Percentiles rank a stretch among this genome's conserved stretches.
Evolutionary conservation across 345 rosid species (phyloP).

Genomic region (Cardamine chenopodiifolia): DNA sequence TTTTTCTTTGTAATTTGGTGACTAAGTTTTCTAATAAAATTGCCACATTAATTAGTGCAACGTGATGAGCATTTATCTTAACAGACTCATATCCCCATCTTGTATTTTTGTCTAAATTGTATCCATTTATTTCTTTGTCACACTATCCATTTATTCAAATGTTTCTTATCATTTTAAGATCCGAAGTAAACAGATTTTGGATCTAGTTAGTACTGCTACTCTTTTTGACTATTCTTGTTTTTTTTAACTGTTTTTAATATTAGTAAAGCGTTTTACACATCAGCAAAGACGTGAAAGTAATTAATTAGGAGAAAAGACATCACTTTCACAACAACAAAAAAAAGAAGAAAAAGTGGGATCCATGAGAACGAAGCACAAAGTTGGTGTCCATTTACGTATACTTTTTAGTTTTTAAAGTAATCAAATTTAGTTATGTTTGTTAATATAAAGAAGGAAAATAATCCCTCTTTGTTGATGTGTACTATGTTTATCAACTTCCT

Average conservation of each 20-base stretch:
- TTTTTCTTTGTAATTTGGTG: no score
- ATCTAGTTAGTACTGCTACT: conserved; percentile 1
- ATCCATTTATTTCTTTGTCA: not conserved
- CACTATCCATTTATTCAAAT: not conserved
- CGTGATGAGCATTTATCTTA: no score
- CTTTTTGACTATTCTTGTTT: conserved; percentile 6
- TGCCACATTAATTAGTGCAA: no score
- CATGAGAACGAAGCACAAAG: conserved; percentile 24
- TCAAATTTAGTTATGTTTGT: not conserved
- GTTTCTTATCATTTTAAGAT: not conserved
- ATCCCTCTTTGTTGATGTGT: conserved; percentile 37
- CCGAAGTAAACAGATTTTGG: not conserved
- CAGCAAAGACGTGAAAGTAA: not conserved
- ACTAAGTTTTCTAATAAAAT: no score
- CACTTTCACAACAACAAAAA: conserved; percentile 5
- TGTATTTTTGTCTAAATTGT: not conserved
- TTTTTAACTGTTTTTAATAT: not conserved
- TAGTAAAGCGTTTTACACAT: conserved; percentile 15
- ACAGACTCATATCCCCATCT: no score
- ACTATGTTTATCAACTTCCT: conserved; percentile 44
- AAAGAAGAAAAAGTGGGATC: conserved; percentile 12
- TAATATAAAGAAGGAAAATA: conserved; percentile 1
- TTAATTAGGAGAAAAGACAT: conserved; percentile 26
- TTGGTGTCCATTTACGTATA: not conserved
- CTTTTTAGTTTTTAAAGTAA: not conserved